phyloP scores from a whole-genome alignment of 768 basidiomycete genomes.

The Suillus weaverae region DNA sequence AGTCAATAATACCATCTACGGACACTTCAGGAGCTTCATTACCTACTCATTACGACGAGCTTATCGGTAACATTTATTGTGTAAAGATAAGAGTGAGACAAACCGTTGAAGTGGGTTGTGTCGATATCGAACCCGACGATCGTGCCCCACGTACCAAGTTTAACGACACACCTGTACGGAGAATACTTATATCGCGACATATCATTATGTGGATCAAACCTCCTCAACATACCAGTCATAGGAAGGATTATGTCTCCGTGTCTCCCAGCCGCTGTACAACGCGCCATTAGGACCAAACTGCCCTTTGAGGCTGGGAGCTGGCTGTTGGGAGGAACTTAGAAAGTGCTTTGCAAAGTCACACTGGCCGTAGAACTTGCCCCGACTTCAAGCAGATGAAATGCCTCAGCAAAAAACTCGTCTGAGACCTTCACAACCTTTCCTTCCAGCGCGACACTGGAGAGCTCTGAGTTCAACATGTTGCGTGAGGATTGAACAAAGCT shows the following conservation, averaged over 20 bases:
- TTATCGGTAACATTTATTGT: conserved; percentile 2
- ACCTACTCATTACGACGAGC: conserved; percentile 42
- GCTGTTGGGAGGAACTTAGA: conserved; percentile 43
- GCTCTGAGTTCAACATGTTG: conserved; percentile 49
- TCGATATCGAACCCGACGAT: conserved; percentile 90
- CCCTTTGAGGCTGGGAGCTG: conserved; percentile 87
- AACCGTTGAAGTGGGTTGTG: conserved; percentile 92
- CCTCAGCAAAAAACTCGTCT: conserved; percentile 96
- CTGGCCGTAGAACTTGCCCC: conserved; percentile 48
- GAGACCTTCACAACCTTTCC: conserved; percentile 74
- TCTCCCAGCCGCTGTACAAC: conserved; percentile 93
- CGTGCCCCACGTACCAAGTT: conserved; percentile 74
- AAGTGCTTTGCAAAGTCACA: neutral
- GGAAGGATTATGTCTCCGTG: conserved; percentile 80
- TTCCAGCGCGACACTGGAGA: conserved; percentile 85
- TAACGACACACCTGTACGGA: conserved; percentile 77
- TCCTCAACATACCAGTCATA: conserved; percentile 73
- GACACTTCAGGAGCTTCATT: conserved; percentile 87
- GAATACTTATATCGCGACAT: neutral
- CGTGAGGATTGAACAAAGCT: neutral
- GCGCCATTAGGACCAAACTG: conserved; percentile 97
- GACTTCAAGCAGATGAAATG: conserved; percentile 77
- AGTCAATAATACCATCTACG: conserved; percentile 57
- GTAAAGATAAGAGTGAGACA: conserved; percentile 15
- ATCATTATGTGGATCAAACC: neutral